Evolutionary conservation across 2,329 filamentous ascomycete genomes (phyloP).

Genomic region (Neonectria hederae): DNA sequence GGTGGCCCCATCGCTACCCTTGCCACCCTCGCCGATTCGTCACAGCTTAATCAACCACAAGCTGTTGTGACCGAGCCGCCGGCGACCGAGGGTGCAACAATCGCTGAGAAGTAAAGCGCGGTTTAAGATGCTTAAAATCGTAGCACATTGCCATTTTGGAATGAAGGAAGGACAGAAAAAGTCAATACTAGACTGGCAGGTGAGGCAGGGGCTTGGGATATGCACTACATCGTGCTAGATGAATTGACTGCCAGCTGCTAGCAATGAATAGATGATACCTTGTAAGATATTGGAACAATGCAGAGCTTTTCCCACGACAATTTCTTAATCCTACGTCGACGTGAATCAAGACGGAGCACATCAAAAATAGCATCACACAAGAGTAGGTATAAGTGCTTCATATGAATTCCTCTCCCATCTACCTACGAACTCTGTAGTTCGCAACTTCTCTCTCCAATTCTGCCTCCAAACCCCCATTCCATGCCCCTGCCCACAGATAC

Average conservation of each 20-base stretch:
- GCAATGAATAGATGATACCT: conserved; percentile 39
- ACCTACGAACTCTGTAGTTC: not conserved
- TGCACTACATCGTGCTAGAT: conserved; percentile 4
- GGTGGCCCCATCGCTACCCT: conserved; percentile 21
- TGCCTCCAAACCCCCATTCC: conserved; percentile 2
- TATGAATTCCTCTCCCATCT: conserved; percentile 16
- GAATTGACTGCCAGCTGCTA: conserved; percentile 3
- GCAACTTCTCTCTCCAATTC: not conserved
- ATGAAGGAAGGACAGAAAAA: not conserved
- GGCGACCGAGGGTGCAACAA: conserved; percentile 19
- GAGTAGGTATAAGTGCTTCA: conserved; percentile 2
- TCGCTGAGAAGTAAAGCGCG: conserved; percentile 12
- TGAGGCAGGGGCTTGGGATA: conserved; percentile 8
- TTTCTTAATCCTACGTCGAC: not conserved
- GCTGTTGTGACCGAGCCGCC: conserved; percentile 22
- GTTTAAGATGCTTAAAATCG: not conserved
- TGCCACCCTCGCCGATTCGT: conserved; percentile 23
- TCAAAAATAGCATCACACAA: not conserved
- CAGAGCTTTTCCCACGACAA: not conserved
- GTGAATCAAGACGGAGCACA: not conserved
- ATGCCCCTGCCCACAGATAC: conserved; percentile 9
- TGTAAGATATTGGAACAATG: conserved; percentile 30
- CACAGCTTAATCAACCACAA: conserved; percentile 27
- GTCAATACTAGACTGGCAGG: not conserved
- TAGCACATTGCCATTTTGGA: not conserved